phyloP scores from a whole-genome alignment of 306 rosid genomes.

The Castanospermum australe region DNA sequence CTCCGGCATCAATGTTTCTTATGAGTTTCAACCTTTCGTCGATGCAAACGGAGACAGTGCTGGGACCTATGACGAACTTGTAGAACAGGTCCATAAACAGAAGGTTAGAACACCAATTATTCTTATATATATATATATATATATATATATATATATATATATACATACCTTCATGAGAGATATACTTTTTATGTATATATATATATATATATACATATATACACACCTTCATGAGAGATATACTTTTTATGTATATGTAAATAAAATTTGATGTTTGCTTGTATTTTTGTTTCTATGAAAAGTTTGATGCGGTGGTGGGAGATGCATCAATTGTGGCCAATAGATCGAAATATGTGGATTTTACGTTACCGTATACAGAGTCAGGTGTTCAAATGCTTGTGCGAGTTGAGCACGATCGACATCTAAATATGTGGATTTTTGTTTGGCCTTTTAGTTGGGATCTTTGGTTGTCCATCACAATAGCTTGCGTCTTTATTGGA shows the following conservation, averaged over 20 bases:
- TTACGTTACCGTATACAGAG: conserved; percentile 8
- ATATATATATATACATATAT: too few relatives aligned
- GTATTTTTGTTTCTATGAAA: background rate
- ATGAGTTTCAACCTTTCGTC: background rate
- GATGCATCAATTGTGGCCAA: conserved; percentile 2
- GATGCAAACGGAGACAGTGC: background rate
- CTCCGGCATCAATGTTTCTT: background rate
- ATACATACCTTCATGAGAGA: too few relatives aligned
- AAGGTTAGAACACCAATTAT: background rate
- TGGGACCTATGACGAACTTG: background rate
- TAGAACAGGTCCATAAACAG: background rate
- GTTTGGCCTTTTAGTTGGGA: conserved; percentile 24
- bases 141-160: too few relatives aligned
- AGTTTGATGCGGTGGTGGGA: conserved; percentile 25
- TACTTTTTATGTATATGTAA: too few relatives aligned
- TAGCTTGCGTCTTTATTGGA: background rate
- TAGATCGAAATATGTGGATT: conserved; percentile 8
- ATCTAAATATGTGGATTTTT: conserved; percentile 20
- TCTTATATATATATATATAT: background rate
- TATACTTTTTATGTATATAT: too few relatives aligned
- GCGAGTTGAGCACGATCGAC: background rate
- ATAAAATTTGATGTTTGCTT: background rate
- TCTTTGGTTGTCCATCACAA: background rate
- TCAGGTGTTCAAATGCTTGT: conserved; percentile 19
- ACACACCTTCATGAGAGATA: too few relatives aligned